Percentiles rank a stretch among this genome's conserved stretches.
Conservation (phyloP, 1,284 basidiomycete species). For the Ganoderma sp. region DNA sequence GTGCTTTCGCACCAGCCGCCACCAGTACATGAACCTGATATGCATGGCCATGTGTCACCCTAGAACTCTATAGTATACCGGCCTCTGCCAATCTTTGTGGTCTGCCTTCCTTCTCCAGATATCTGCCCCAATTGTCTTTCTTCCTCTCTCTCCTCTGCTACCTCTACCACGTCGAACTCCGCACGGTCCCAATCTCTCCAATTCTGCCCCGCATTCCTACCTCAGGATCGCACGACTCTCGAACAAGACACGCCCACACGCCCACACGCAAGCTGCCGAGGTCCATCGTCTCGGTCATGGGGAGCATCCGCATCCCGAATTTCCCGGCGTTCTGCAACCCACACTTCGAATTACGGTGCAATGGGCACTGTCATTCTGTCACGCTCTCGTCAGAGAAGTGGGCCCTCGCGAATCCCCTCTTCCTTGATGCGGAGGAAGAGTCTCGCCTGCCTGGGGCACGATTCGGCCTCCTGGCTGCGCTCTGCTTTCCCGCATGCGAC, state of each 20-base stretch:
- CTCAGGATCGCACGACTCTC: not conserved
- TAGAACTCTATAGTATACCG: slow-evolving; percentile 10
- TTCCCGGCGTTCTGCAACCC: slow-evolving; percentile 50
- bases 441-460: slow-evolving; percentile 47
- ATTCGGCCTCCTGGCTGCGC: slow-evolving; percentile 57
- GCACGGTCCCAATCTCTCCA: slow-evolving; percentile 2
- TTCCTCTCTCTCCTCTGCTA: not conserved
- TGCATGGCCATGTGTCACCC: slow-evolving; percentile 13
- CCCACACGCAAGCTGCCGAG: not conserved
- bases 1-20: slow-evolving; percentile 14
- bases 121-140: slow-evolving; percentile 5
- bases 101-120: slow-evolving; percentile 5
- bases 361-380: slow-evolving; percentile 53
- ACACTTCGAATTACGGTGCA: slow-evolving; percentile 57
- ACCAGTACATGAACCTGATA: slow-evolving; percentile 11
- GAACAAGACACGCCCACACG: slow-evolving; percentile 6
- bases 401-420: slow-evolving; percentile 40
- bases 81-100: slow-evolving; percentile 9
- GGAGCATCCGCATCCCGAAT: slow-evolving; percentile 66
- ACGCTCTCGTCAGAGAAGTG: slow-evolving; percentile 55
- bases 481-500: slow-evolving; percentile 65
- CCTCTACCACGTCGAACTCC: slow-evolving; percentile 6
- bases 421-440: slow-evolving; percentile 40
- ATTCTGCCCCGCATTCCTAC: not conserved
- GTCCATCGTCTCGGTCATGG: slow-evolving; percentile 19